Base-by-base conservation (phyloP, 495 filamentous ascomycete species). In the Durotheca rogersii region DNA sequence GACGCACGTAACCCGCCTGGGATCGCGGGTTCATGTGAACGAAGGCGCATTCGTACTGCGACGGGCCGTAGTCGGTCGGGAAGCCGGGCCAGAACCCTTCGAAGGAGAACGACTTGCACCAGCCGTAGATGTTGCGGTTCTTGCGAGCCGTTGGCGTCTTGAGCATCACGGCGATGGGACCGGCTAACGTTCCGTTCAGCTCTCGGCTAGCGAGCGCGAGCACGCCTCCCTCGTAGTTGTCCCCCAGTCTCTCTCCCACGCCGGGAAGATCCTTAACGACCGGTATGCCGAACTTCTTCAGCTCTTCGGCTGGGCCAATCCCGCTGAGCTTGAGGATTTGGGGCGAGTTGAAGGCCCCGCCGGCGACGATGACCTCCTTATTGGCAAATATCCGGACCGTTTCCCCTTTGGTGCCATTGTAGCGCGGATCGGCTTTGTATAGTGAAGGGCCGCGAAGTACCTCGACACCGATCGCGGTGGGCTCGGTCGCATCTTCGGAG, bases 181-280 rank as follows among this genome's bases (percentile, higher is more conserved):
- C 71, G 2, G 41, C 10, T 36, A 51, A 34, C 1, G 56, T 29
- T n/a, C 61, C 61, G 16, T 68, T 56, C 21, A 70, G 49, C 2
- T 69, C 65, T 11, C 46, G 47, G 16, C 63, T 54, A 31, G 62
- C 67, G 4, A 71, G 21, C 0, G 57, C 61, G 0, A 73, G 61
- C 15, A 74, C 32, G 1, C 67, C 67, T 20, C 67, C 66, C 48
- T 74, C 72, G 56, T 74, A 75, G 59, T 85, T 81, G 47, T 85
- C 81, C 45, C 75, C 75, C 0, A 85, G 67, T 18, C 78, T 79
- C 58, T 78, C 76, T 7, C 81, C 80, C 0, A 84, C 81, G 1
- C 80, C 81, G 1, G 79, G 78, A 0, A 75, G 64, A 38, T 82
- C 66, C 18, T 78, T 70, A 19, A 73, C 55, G 17, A 77, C 65